Conservation (phyloP, 768 basidiomycete genomes). For the Lactifluus piperatus region DNA sequence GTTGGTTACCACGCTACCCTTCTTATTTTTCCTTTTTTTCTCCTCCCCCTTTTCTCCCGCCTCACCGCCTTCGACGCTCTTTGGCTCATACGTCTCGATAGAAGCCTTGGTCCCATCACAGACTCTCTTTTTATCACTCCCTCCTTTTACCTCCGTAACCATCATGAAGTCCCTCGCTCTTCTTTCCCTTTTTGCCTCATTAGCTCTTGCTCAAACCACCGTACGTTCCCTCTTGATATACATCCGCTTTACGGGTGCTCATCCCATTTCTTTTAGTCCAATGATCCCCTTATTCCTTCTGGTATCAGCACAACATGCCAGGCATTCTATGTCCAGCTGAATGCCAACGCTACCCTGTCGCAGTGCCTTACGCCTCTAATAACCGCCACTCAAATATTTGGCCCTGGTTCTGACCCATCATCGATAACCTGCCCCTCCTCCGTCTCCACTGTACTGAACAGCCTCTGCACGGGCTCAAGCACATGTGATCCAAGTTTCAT, state of each 20-base stretch:
- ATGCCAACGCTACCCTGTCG: slow-evolving; percentile 47
- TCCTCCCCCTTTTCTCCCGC: not conserved
- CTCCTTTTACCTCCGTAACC: slow-evolving; percentile 22
- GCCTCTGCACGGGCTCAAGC: slow-evolving; percentile 42
- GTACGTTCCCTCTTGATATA: not conserved
- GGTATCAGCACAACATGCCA: slow-evolving; percentile 48
- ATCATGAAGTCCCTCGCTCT: slow-evolving; percentile 48
- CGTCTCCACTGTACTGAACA: slow-evolving; percentile 43
- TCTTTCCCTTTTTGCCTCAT: slow-evolving; percentile 40
- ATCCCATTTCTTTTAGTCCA: slow-evolving; percentile 12
- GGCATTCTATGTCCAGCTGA: slow-evolving; percentile 51
- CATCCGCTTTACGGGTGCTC: slow-evolving; percentile 25
- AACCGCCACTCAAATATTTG: slow-evolving; percentile 47
- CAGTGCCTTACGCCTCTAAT: slow-evolving; percentile 59
- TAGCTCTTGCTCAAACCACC: slow-evolving; percentile 39
- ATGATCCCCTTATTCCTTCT: slow-evolving; percentile 55
- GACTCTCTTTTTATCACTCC: slow-evolving; percentile 8
- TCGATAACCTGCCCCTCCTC: slow-evolving; percentile 33
- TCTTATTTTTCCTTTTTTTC: too few species aligned
- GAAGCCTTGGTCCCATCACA: not conserved
- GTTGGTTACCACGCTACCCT: too few species aligned
- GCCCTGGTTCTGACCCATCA: slow-evolving; percentile 35
- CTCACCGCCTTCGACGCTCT: too few species aligned
- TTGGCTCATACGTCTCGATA: too few species aligned
- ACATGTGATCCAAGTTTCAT: slow-evolving; percentile 52